Evolutionary conservation across 441 rosid genomes (phyloP), one percentile per base, ranked within the genome.

Genomic region (Manihot esculenta): DNA sequence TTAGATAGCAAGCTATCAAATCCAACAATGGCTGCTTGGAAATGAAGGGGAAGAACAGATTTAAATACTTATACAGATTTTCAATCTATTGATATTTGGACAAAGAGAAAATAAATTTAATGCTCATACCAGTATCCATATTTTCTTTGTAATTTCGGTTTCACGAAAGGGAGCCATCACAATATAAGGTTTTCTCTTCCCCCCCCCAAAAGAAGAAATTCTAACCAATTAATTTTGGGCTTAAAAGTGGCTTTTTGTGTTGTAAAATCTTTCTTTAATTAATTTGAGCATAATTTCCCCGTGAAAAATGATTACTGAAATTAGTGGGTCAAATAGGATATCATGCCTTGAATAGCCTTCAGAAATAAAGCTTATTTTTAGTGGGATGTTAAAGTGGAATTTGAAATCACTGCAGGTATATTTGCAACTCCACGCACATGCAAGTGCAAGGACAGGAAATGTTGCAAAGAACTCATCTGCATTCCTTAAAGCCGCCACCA

Each of bases 401-500:
- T 23, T 51, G 47, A 56, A 20, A 10, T 79, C 10, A 11, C 72
- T 72, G 71, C 81, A 95, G 98, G 94, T 91, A 69, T 91, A 86
- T 80, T 73, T 87, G 76, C 86, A 95, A 76, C 91, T 95, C 50
- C 94, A 95, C 78, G 88, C 91, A 18, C 94, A 89, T 76, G 99
- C 91, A 48, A 89, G 82, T 73, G 87, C 88, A 35, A 85, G 86
- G 71, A 79, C 92, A 58, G 94, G 98, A 68, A 83, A 80, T 71
- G 82, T 84, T 6, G 78, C 84, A 12, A 93, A 85, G 78, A 88
- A 87, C 77, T 86, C 97, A 12, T 91, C 98, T 42, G 91, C 96
- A 48, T 95, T 93, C 83, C 92, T 95, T 33, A 95, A 93, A 80
- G 90, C 93, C 64, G 90, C 99, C 75, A 89, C 98, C 38, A 91